These are phyloP conservation scores for Lactifluus subvellereus DNA, from an alignment of 768 basidiomycete species.

Conservation along the genomic window DNA sequence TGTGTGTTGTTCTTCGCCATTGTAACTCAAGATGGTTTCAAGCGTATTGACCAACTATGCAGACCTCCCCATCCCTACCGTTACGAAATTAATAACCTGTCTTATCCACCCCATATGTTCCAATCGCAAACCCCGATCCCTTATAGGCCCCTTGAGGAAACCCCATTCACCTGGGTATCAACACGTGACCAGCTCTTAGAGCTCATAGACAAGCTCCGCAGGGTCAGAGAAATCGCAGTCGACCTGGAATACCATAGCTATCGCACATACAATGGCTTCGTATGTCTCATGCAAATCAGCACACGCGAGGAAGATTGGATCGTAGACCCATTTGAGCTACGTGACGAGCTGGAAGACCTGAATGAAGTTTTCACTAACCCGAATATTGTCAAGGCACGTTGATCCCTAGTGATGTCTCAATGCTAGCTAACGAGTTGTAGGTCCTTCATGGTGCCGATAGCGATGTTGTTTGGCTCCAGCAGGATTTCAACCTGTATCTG, in stretches of 20 bases:
- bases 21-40: not conserved
- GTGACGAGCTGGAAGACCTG: conserved; percentile 65
- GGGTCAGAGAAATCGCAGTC: conserved; percentile 75
- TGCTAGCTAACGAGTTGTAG: conserved; percentile 34
- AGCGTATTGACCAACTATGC: conserved; percentile 18
- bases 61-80: conserved; percentile 69
- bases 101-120: conserved; percentile 69
- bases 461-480: conserved; percentile 94
- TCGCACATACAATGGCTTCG: conserved; percentile 77
- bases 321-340: conserved; percentile 70
- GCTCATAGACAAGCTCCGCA: conserved; percentile 65
- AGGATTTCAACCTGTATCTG: conserved; percentile 89
- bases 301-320: conserved; percentile 82
- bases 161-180: conserved; percentile 67
- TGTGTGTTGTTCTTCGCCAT: conserved; percentile 2
- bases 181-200: conserved; percentile 47
- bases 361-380: conserved; percentile 87
- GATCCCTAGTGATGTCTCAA: not conserved
- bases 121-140: conserved; percentile 42
- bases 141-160: conserved; percentile 56
- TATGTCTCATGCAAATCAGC: conserved; percentile 91
- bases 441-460: conserved; percentile 93
- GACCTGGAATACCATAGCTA: conserved; percentile 94
- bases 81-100: conserved; percentile 73
- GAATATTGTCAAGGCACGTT: conserved; percentile 69